Percentiles rank a stretch among this genome's conserved stretches.
Evolutionary conservation across 306 rosid genomes (phyloP).

Genomic region (Castanospermum australe): DNA sequence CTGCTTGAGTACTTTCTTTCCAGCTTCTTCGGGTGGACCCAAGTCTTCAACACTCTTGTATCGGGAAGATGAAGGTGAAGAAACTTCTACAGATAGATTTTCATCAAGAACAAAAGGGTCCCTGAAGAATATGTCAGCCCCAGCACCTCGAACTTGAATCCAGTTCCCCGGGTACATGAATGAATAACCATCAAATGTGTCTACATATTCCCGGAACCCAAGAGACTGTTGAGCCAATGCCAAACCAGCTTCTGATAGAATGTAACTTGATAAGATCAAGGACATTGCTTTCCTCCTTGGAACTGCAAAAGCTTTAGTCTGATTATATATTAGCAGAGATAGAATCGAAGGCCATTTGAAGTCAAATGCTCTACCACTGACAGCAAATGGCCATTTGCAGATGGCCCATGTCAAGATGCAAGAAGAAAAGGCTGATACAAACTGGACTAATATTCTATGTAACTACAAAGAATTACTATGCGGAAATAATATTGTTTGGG

Average conservation of each 20-base stretch:
- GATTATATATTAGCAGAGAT: conserved; percentile 68
- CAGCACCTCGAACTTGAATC: conserved; percentile 92
- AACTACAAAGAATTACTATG: neutral
- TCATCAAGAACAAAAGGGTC: conserved; percentile 97
- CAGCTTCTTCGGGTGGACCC: conserved; percentile 83
- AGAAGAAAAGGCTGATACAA: neutral
- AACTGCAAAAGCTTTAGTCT: conserved; percentile 90
- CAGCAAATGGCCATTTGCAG: conserved; percentile 17
- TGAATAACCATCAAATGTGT: conserved; percentile 86
- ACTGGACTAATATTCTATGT: neutral
- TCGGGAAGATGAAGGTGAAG: conserved; percentile 90
- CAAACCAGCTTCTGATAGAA: conserved; percentile 44
- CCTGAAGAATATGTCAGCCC: conserved; percentile 92
- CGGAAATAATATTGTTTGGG: neutral
- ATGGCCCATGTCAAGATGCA: neutral
- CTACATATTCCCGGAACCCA: conserved; percentile 69
- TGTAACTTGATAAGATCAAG: conserved; percentile 61
- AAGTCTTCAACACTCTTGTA: conserved; percentile 82
- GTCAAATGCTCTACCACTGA: too few species aligned
- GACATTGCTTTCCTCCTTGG: conserved; percentile 83
- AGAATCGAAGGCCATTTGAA: conserved; percentile 20
- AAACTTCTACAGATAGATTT: conserved; percentile 72
- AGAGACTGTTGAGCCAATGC: conserved; percentile 55
- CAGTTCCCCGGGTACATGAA: conserved; percentile 80
- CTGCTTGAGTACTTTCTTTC: conserved; percentile 75